A percentile compares a stretch with the other conserved stretches of the same genome.
phyloP scores from a whole-genome alignment of 768 basidiomycete genomes.

The Pleurotus ostreatus region DNA sequence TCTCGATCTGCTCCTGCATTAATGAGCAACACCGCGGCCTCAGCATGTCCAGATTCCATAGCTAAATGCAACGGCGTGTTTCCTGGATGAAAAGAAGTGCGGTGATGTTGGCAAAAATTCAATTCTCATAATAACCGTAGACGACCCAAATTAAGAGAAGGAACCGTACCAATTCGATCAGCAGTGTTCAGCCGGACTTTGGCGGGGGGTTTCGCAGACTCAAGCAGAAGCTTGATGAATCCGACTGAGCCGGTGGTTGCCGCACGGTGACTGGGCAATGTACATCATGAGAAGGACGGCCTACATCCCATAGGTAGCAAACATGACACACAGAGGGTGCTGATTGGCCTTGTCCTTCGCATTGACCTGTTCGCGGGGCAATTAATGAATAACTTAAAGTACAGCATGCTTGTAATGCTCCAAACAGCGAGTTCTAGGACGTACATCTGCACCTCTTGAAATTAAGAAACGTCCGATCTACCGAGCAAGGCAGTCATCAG shows the following conservation, averaged over 20 bases:
- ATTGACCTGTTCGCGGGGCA: slow-evolving; percentile 65
- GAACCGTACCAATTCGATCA: slow-evolving; percentile 65
- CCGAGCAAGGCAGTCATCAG: slow-evolving; percentile 24
- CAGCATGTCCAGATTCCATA: slow-evolving; percentile 93
- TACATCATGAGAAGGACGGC: slow-evolving; percentile 15
- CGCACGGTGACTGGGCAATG: slow-evolving; percentile 74
- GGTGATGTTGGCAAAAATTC: slow-evolving; percentile 14
- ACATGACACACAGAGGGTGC: slow-evolving; percentile 65
- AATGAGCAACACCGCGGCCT: slow-evolving; percentile 85
- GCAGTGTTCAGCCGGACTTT: slow-evolving; percentile 85
- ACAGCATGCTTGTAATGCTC: slow-evolving; percentile 27
- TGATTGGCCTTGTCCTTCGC: slow-evolving; percentile 93
- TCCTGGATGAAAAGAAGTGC: slow-evolving; percentile 42
- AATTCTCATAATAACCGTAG: not conserved
- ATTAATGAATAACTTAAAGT: slow-evolving; percentile 22
- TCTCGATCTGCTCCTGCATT: slow-evolving; percentile 93
- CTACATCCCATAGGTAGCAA: slow-evolving; percentile 15
- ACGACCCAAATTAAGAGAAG: slow-evolving; percentile 11
- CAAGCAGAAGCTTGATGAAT: slow-evolving; percentile 82
- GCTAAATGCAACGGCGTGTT: slow-evolving; percentile 97
- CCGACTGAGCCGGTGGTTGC: slow-evolving; percentile 92
- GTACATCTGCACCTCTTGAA: slow-evolving; percentile 84
- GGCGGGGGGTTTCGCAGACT: slow-evolving; percentile 68
- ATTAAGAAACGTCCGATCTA: slow-evolving; percentile 89
- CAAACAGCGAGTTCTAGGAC: slow-evolving; percentile 29